Conservation (phyloP, 208 protist species). For the Crithidia sp. region DNA sequence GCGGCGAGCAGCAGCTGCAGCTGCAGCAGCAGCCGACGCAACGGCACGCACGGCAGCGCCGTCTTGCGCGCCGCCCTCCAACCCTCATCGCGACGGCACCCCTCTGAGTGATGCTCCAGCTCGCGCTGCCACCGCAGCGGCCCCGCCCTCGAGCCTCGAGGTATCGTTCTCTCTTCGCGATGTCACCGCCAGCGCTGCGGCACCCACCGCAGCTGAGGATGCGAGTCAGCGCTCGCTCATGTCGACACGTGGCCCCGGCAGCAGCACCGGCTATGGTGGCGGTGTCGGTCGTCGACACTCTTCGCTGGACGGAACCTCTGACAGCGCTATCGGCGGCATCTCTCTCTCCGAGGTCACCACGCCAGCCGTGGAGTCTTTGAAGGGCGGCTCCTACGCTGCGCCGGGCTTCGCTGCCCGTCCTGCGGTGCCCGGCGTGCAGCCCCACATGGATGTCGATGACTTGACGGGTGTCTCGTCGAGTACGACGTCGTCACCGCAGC, state of each 20-base stretch:
- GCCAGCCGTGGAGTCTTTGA: background rate
- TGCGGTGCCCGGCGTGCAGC: background rate
- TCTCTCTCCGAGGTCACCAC: conserved; percentile 18
- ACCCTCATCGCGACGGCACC: background rate
- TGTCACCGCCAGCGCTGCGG: too few relatives aligned
- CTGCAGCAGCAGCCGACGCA: background rate
- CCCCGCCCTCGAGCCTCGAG: too few relatives aligned
- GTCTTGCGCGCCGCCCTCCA: background rate
- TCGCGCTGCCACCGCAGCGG: too few relatives aligned
- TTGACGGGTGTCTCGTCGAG: conserved; percentile 29
- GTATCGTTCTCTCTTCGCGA: too few relatives aligned
- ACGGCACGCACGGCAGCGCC: too few relatives aligned
- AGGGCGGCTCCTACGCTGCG: background rate
- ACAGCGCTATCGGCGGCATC: conserved; percentile 16
- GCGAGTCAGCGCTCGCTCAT: conserved; percentile 4
- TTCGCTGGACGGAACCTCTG: conserved; percentile 11
- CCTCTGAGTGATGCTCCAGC: background rate
- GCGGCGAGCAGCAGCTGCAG: background rate
- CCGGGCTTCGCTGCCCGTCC: background rate
- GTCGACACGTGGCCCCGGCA: background rate
- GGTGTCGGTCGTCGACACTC: background rate
- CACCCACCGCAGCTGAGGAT: background rate
- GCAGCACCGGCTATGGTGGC: background rate
- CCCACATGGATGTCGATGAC: conserved; percentile 1
- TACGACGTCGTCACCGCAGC: conserved; percentile 12